A percentile compares a stretch with the other conserved stretches of the same genome.
Evolutionary conservation across 1,284 basidiomycete genomes (phyloP).

Genomic region (Exsudoporus floridanus): DNA sequence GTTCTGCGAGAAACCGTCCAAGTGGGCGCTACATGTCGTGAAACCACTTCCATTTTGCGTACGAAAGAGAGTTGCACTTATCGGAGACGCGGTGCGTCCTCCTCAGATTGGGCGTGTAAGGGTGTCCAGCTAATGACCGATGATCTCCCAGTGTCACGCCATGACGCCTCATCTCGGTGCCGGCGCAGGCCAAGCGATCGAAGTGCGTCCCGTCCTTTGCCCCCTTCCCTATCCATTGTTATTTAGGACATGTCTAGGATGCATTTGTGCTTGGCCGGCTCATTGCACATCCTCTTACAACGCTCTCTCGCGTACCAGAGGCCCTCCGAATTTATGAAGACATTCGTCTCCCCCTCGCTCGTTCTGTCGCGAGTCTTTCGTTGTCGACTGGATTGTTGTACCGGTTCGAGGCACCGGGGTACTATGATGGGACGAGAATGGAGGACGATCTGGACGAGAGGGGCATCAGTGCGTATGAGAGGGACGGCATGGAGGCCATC

Average conservation of each 20-base stretch:
- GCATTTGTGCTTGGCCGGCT: constrained; percentile 36
- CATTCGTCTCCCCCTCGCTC: constrained; percentile 27
- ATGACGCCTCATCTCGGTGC: constrained; percentile 33
- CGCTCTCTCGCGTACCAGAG: constrained; percentile 17
- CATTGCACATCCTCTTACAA: constrained; percentile 27
- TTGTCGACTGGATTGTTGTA: constrained; percentile 12
- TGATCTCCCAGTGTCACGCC: constrained; percentile 27
- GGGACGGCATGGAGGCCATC: constrained; percentile 12
- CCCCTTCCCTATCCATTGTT: neutral
- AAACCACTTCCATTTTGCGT: constrained; percentile 35
- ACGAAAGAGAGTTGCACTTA: constrained; percentile 32
- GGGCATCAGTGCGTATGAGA: constrained; percentile 12
- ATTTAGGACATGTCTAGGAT: constrained; percentile 25
- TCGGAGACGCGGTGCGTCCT: constrained; percentile 38
- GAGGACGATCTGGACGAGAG: constrained; percentile 10
- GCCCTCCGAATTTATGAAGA: constrained; percentile 34
- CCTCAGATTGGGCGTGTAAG: neutral
- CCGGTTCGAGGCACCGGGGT: constrained; percentile 11
- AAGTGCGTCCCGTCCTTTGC: constrained; percentile 18
- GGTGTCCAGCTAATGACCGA: neutral
- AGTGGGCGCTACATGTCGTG: constrained; percentile 35
- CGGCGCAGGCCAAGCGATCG: constrained; percentile 34
- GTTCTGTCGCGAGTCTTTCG: constrained; percentile 10
- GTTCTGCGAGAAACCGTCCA: constrained; percentile 24
- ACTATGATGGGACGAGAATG: constrained; percentile 20